phyloP scores from a whole-genome alignment of 768 basidiomycete species.

The Chiua virens region DNA sequence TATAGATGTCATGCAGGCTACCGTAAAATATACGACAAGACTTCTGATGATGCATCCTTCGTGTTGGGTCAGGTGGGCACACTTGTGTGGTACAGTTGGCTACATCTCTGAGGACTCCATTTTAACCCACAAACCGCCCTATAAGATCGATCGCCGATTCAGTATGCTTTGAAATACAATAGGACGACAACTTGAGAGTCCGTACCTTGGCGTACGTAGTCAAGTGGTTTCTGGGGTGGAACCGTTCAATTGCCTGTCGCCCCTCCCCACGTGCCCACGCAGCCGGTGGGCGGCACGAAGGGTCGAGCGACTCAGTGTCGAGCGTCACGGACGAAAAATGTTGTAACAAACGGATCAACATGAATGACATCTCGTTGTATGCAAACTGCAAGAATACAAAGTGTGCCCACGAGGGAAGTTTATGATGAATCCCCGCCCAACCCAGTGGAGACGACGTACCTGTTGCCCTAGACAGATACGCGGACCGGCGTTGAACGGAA shows the following conservation, averaged over 20 bases:
- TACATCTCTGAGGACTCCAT: conserved; percentile 34
- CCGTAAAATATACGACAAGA: too few species aligned
- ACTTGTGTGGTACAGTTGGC: too few species aligned
- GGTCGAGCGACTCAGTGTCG: conserved; percentile 28
- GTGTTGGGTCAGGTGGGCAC: too few species aligned
- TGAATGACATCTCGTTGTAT: conserved; percentile 35
- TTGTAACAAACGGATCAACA: conserved; percentile 32
- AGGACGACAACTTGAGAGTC: not conserved
- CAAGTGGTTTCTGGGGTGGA: conserved; percentile 29
- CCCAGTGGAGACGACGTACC: conserved; percentile 13
- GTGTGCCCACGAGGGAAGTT: not conserved
- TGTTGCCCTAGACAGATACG: conserved; percentile 40
- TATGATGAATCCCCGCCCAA: not conserved
- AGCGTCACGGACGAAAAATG: conserved; percentile 24
- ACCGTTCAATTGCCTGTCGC: conserved; percentile 24
- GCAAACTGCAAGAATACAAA: conserved; percentile 27
- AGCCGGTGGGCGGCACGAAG: conserved; percentile 24
- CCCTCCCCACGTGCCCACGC: conserved; percentile 27
- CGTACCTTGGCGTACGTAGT: conserved; percentile 40
- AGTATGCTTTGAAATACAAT: not conserved
- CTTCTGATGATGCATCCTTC: too few species aligned
- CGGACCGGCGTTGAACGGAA: conserved; percentile 44
- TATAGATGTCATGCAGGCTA: too few species aligned
- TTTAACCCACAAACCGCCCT: conserved; percentile 50
- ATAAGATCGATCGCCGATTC: not conserved